Percentiles rank a stretch among this genome's conserved stretches.
Conservation (phyloP, 192 early-diverging fungal species). For the Endogone sp. region DNA sequence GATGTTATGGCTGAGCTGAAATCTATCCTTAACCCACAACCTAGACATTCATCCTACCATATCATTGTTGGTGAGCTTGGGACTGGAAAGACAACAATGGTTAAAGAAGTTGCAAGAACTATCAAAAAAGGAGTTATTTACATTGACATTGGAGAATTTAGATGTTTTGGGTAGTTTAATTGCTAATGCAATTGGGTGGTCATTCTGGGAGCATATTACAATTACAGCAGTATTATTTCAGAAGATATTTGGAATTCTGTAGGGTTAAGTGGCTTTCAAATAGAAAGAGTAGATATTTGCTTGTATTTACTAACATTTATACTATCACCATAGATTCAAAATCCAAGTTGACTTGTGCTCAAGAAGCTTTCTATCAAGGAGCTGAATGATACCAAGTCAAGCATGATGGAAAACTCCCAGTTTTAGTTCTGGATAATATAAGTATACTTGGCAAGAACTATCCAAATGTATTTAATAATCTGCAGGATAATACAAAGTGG, state of each 20-base stretch:
- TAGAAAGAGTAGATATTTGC: background rate
- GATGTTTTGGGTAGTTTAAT: background rate
- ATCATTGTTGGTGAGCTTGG: background rate
- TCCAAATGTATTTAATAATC: background rate
- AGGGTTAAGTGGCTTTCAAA: background rate
- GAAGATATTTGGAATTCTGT: background rate
- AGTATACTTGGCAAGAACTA: constrained; percentile 10
- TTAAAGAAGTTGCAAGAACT: background rate
- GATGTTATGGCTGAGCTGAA: no score
- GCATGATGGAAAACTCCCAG: constrained; percentile 11
- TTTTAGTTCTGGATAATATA: constrained; percentile 11
- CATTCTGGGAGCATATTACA: background rate
- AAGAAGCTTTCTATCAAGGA: constrained; percentile 1
- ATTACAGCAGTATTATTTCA: background rate
- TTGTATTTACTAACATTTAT: background rate
- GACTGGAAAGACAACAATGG: background rate
- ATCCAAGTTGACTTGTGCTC: background rate
- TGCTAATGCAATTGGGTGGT: background rate
- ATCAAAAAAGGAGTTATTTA: background rate
- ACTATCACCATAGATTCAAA: background rate
- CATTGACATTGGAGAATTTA: background rate
- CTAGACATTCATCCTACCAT: no score
- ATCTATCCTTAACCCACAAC: no score
- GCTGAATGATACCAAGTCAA: constrained; percentile 11
- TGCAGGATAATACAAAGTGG: constrained; percentile 12